phyloP scores from a whole-genome alignment of 2,329 filamentous ascomycete genomes.

The Scytalidium lignicola region DNA sequence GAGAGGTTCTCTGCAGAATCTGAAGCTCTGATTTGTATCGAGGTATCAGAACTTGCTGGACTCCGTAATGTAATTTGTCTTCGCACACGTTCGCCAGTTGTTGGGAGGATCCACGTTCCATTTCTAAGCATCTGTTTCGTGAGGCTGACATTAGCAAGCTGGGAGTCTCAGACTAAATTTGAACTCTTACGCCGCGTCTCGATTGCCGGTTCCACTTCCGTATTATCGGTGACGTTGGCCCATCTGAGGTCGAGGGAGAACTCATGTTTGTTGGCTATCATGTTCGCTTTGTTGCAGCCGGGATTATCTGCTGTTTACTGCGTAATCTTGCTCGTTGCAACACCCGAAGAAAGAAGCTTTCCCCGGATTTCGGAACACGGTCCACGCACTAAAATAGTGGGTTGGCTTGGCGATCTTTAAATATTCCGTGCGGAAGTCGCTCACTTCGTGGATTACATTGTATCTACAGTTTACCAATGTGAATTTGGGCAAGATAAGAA shows the following conservation, averaged over 20 bases:
- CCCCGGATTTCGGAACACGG: neutral
- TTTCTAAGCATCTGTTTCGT: conserved; percentile 65
- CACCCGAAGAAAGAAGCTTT: neutral
- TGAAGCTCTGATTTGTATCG: conserved; percentile 5
- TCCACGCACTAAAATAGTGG: neutral
- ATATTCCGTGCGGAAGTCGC: neutral
- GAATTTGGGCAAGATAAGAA: too few species aligned
- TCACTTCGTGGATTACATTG: too few species aligned
- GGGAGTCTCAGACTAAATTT: neutral
- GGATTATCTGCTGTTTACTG: too few species aligned
- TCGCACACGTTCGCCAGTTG: conserved; percentile 78
- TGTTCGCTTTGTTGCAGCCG: conserved; percentile 2
- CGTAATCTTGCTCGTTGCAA: neutral
- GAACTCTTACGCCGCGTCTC: conserved; percentile 19
- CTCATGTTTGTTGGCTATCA: conserved; percentile 23
- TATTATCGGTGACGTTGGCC: conserved; percentile 16
- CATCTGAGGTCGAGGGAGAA: conserved; percentile 22
- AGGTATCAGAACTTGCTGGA: conserved; percentile 31
- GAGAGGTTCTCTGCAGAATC: conserved; percentile 10
- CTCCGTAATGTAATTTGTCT: conserved; percentile 72
- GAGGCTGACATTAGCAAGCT: neutral
- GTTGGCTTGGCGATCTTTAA: neutral
- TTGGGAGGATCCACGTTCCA: conserved; percentile 80
- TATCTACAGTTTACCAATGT: too few species aligned
- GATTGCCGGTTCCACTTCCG: conserved; percentile 16